Evolutionary conservation across 1,284 basidiomycete species (phyloP).

Genomic region (Rhizopogon parksii): DNA sequence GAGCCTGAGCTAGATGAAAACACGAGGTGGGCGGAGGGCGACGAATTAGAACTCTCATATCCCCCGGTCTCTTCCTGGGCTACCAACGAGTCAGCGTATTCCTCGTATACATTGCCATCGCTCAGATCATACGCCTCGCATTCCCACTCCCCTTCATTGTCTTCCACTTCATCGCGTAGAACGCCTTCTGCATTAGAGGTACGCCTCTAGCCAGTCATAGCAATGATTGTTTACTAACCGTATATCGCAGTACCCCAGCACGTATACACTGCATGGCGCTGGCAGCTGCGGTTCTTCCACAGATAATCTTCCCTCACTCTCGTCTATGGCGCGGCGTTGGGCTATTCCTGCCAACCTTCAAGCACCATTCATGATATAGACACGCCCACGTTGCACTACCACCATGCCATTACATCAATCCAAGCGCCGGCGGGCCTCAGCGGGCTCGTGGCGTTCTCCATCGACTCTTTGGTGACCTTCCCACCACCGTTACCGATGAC

Average conservation of each 20-base stretch:
- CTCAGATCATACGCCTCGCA: conserved; percentile 24
- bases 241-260: conserved; percentile 16
- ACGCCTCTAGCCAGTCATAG: conserved; percentile 3
- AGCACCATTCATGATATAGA: conserved; percentile 30
- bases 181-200: conserved; percentile 24
- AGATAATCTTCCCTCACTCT: conserved; percentile 29
- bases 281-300: conserved; percentile 25
- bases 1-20: conserved; percentile 18
- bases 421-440: background rate
- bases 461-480: background rate
- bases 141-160: conserved; percentile 21
- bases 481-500: background rate
- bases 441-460: background rate
- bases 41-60: conserved; percentile 18
- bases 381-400: conserved; percentile 2
- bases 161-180: conserved; percentile 22
- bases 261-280: conserved; percentile 22
- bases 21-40: conserved; percentile 19
- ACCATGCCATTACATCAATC: background rate
- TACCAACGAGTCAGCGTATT: conserved; percentile 20
- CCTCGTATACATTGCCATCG: conserved; percentile 25
- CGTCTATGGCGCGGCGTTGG: conserved; percentile 29
- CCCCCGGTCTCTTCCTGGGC: conserved; percentile 23
- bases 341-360: conserved; percentile 24
- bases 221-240: conserved; percentile 6